Evolutionary conservation across 2,329 filamentous ascomycete species (phyloP).

Genomic region (Clonostachys rosea): DNA sequence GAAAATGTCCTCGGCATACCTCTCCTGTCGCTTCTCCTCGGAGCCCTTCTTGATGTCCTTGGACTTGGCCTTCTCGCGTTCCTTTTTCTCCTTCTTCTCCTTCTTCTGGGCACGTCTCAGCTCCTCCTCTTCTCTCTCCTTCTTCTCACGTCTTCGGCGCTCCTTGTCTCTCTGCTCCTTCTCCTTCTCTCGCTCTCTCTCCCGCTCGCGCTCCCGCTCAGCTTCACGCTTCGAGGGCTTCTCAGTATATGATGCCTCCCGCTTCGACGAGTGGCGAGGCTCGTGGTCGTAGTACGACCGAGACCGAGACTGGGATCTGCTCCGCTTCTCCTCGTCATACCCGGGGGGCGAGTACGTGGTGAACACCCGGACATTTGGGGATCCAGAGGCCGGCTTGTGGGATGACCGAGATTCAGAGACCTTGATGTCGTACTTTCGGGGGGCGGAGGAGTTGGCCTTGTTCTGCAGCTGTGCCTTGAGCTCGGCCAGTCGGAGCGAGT

Average conservation of each 20-base stretch:
- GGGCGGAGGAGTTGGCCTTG: constrained; percentile 35
- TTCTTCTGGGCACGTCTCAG: constrained; percentile 19
- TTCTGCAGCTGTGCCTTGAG: constrained; percentile 49
- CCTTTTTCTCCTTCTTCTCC: constrained; percentile 26
- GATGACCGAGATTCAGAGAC: constrained; percentile 35
- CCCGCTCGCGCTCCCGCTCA: constrained; percentile 28
- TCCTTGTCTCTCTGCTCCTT: constrained; percentile 14
- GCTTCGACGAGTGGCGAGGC: constrained; percentile 28
- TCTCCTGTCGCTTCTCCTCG: constrained; percentile 26
- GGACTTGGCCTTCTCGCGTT: constrained; percentile 24
- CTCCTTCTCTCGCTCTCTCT: constrained; percentile 22
- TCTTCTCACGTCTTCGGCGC: constrained; percentile 10
- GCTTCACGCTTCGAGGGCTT: constrained; percentile 36
- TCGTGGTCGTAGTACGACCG: constrained; percentile 36
- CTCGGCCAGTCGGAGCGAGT: constrained; percentile 63
- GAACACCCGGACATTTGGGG: constrained; percentile 20
- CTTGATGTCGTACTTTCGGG: constrained; percentile 39
- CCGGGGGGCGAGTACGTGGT: constrained; percentile 30
- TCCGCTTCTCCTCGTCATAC: constrained; percentile 36
- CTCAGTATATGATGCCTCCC: constrained; percentile 37
- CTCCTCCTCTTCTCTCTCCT: constrained; percentile 12
- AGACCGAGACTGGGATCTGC: constrained; percentile 20
- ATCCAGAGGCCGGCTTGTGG: background rate
- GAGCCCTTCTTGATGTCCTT: constrained; percentile 29
- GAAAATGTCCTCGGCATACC: constrained; percentile 3